Evolutionary conservation across 495 filamentous ascomycete species (phyloP).

Genomic region (Hypoxylon subgilvum): DNA sequence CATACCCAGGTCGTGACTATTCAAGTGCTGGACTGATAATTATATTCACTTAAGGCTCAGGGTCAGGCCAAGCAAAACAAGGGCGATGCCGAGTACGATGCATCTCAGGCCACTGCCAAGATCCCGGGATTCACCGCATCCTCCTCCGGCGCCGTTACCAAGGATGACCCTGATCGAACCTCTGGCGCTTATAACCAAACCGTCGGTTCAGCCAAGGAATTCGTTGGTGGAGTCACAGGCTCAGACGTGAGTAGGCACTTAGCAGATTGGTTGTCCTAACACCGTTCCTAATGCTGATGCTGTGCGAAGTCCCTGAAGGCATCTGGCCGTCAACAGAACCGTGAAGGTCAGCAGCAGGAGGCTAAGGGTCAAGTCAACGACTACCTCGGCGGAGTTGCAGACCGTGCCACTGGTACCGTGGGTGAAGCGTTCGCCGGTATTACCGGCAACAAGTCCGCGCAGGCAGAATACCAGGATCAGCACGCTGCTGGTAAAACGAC

Average conservation of each 20-base stretch:
- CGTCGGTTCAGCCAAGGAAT: constrained; percentile 82
- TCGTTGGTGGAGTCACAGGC: constrained; percentile 75
- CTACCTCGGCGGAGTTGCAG: constrained; percentile 68
- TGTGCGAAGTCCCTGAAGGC: constrained; percentile 64
- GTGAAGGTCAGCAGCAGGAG: constrained; percentile 78
- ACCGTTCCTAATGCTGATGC: neutral
- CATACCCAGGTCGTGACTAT: too few species aligned
- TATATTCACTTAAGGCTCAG: constrained; percentile 39
- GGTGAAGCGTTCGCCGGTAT: constrained; percentile 72
- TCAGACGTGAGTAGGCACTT: constrained; percentile 59
- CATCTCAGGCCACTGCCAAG: constrained; percentile 75
- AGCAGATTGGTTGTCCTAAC: neutral
- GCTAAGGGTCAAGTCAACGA: constrained; percentile 84
- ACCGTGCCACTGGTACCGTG: constrained; percentile 75
- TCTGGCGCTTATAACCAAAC: constrained; percentile 86
- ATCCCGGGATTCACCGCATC: constrained; percentile 71
- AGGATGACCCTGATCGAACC: constrained; percentile 74
- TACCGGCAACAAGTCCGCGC: constrained; percentile 69
- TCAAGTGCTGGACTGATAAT: too few species aligned
- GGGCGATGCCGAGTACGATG: constrained; percentile 67
- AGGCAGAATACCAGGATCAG: constrained; percentile 65
- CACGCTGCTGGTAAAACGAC: constrained; percentile 87
- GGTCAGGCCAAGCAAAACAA: constrained; percentile 66
- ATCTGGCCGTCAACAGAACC: constrained; percentile 77
- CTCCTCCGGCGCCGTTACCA: constrained; percentile 70